These are phyloP conservation scores for Mycena indigotica DNA, from an alignment of 768 basidiomycete genomes.

Conservation along the genomic window DNA sequence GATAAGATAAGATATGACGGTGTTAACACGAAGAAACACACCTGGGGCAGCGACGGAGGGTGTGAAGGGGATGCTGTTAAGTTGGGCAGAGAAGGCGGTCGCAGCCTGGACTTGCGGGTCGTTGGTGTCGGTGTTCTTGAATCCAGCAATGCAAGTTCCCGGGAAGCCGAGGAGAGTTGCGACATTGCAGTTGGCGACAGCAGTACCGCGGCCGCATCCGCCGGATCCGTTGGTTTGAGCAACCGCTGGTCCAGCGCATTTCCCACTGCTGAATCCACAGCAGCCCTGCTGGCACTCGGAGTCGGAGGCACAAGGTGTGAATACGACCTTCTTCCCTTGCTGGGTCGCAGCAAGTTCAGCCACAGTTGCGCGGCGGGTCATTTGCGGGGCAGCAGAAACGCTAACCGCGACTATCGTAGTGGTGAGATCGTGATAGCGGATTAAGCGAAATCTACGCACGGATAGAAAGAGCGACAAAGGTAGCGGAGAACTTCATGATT, in stretches of 20 bases:
- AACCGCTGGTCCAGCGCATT: slow-evolving; percentile 26
- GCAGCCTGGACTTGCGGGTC: slow-evolving; percentile 8
- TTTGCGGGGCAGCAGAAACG: slow-evolving; percentile 11
- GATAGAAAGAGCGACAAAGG: slow-evolving; percentile 15
- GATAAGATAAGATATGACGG: too few relatives aligned
- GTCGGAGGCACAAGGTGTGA: slow-evolving; percentile 21
- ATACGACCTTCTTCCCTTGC: slow-evolving; percentile 24
- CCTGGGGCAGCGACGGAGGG: neutral
- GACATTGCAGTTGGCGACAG: slow-evolving; percentile 23
- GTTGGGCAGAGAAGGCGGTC: slow-evolving; percentile 5
- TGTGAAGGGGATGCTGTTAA: slow-evolving; percentile 10
- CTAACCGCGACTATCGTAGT: slow-evolving; percentile 4
- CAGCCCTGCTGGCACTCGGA: slow-evolving; percentile 25
- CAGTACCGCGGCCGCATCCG: slow-evolving; percentile 25
- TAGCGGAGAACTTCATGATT: slow-evolving; percentile 20
- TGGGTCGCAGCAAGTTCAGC: slow-evolving; percentile 6
- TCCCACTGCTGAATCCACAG: slow-evolving; percentile 26
- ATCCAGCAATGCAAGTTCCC: slow-evolving; percentile 5
- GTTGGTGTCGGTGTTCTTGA: neutral
- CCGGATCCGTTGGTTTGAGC: slow-evolving; percentile 23
- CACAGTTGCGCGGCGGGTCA: slow-evolving; percentile 3
- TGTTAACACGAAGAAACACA: too few relatives aligned
- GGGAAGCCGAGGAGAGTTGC: slow-evolving; percentile 14
- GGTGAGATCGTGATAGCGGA: neutral
- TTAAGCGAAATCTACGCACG: neutral